Evolutionary conservation across 148 eudicot genomes (phyloP).

Genomic region (Fagopyrum homotropicum): DNA sequence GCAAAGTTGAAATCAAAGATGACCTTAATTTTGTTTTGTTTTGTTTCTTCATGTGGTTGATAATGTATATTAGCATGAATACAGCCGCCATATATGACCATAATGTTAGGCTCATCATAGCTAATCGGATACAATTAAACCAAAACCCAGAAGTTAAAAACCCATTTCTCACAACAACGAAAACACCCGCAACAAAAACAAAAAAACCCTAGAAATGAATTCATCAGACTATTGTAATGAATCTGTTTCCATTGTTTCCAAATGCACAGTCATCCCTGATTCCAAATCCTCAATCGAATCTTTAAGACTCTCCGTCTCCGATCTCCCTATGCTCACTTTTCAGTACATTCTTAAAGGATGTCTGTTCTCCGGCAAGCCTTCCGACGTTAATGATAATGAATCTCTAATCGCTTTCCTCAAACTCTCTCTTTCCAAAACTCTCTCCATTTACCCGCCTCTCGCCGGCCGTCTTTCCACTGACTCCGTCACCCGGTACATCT

Average conservation of each 20-base stretch:
- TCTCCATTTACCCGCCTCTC: conserved; percentile 59
- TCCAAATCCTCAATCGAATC: conserved; percentile 24
- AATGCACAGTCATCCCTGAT: conserved; percentile 34
- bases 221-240: conserved; percentile 12
- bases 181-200: too few species aligned
- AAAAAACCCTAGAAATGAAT: conserved; percentile 22
- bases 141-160: too few species aligned
- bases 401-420: conserved; percentile 28
- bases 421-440: conserved; percentile 29
- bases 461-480: conserved; percentile 63
- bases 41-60: too few species aligned
- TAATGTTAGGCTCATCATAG: too few species aligned
- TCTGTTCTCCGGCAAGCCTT: conserved; percentile 39
- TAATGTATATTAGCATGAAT: too few species aligned
- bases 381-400: neutral
- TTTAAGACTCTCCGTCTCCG: conserved; percentile 60
- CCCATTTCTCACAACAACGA: too few species aligned
- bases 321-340: conserved; percentile 79
- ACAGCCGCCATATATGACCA: too few species aligned
- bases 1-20: too few species aligned
- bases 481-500: conserved; percentile 26
- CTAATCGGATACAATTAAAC: too few species aligned
- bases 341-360: conserved; percentile 78
- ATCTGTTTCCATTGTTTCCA: conserved; percentile 26
- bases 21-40: too few species aligned